Evolutionary conservation across 139 green algal genomes (phyloP), one percentile per base, ranked within the genome.

Genomic region (Eudorina sp.): DNA sequence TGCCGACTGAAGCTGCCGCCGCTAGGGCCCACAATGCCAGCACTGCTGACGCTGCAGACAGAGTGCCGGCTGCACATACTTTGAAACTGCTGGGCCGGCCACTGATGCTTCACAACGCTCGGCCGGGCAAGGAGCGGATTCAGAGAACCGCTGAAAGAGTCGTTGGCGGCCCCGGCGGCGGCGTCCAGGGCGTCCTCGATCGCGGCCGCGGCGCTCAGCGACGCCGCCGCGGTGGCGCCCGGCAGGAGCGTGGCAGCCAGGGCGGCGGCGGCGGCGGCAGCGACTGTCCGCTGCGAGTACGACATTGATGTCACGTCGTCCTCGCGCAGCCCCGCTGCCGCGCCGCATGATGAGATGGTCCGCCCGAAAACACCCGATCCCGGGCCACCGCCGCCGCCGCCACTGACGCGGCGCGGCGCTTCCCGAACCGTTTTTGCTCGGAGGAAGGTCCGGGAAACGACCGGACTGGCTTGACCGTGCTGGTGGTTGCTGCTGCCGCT

Each of bases 1-100:
- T 69, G 58, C 27, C 58, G 58, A 6, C 29, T 46, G 64, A 74
- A 74, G 64, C 64, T 74, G 64, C 64, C 64, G 31, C 64, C 64
- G 64, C 64, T n/a, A 25, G n/a, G n/a, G 58, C 58, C 58, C 16
- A 14, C 58, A 21, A 9, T 13, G 48, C 48, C 48, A 13, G 48
- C 48, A 13, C 14, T 66, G 55, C 55, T 66, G 55, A 45, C 9
- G 34, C 64, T 74, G 66, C 66, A 69, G 58, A 6, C 58, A 21
- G 58, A 55, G 13, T 55, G 25, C 11, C 69, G 69, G 69, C 40
- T 77, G 18, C 38, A 38, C 16, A 34, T 53, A 38, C 69, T 77
- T 38, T 6, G 5, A 19, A 77, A 77, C n/a, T 53, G 69, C 69
- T 77, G 69, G 8, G 53, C 3, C 13, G 38, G 69, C 69, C 40